Evolutionary conservation across 2,329 filamentous ascomycete genomes (phyloP), one percentile per base, ranked within the genome.

Genomic region (Pyrenophora tritici-repentis): DNA sequence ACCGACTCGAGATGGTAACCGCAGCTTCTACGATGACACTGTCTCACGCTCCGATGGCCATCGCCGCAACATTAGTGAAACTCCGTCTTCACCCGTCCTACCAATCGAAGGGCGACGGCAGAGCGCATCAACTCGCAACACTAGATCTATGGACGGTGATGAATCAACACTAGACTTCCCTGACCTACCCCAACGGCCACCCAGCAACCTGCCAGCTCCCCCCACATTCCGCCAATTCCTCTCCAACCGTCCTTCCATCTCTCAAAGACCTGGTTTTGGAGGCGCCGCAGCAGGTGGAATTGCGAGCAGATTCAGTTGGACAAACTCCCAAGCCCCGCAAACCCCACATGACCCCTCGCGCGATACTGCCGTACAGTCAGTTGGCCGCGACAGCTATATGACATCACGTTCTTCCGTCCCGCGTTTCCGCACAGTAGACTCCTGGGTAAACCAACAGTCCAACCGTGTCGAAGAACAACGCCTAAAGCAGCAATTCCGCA

Each of bases 341-440:
- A 75, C 73, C 10, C 72, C 73, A 0, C 63, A 67, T n/a, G 71
- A 72, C 16, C 49, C 65, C 4, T 57, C 46, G 2, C 63, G 63
- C 18, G 69, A 73, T 47, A 67, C 65, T 8, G 53, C 59, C 26
- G 59, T 55, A 3, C 58, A 63, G 31, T 55, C 56, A n/a, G 49
- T 65, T 18, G 53, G 58, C 3, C 69, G 69, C 14, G 71, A 73
- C n/a, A 70, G 66, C 50, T 69, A 70, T 46, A 69, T 73, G 60
- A 74, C 72, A 4, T 48, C 61, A 5, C 67, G 68, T 12, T 72
- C 71, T 6, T 73, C 69, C 0, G 64, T 73, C 6, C 66, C 72
- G 1, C 71, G 73, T 24, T 76, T 75, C 63, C 71, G 73, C 42
- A 75, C 73, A 18, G 64, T 76, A 32, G 70, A 76, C 56, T 71